Evolutionary conservation across 805 yeast species (phyloP), one percentile per base, ranked within the genome.

Genomic region (Sugiyamaella lignohabitans): DNA sequence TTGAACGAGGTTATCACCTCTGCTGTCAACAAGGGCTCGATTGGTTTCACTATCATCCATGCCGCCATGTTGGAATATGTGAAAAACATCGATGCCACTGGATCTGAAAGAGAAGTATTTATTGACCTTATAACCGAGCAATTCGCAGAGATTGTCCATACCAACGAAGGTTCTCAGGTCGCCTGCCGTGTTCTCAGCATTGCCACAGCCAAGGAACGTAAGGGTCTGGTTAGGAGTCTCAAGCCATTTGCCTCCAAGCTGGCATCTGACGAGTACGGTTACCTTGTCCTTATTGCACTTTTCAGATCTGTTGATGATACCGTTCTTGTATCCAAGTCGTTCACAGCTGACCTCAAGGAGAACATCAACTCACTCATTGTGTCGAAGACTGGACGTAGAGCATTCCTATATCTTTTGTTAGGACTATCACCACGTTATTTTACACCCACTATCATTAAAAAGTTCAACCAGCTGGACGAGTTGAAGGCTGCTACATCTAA

Each of bases 231-330:
- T 52, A 85, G 76, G 66, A 63, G 82, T 14, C 75, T 91, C 64
- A 85, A 82, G 61, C 76, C 76, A 27, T 96, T 87, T 66, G 83
- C 81, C n/a, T 70, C 73, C 40, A 82, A 82, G 52, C 72, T 89
- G 63, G 80, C 87, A 46, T 77, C 79, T 52, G 91, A 91, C 63
- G 96, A 89, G 65, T 76, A 77, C 62, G 98, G 98, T 62, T 84
- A 86, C 65, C 58, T 74, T 40, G 97, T 89, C 11, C 74, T 89
- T 53, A 83, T 79, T 55, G 77, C 91, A 10, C 69, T 87, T 37
- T 82, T 86, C 66, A 74, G 84, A 77, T 81, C 91, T 22, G 93
- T 89, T 48, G 98, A 91, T 71, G 98, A 91, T 72, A 89, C 98
- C 1, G 93, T 84, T 45, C 72, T 87, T 58, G 75, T 87, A 38